These are phyloP conservation scores for Cymbopogon citratus DNA, from an alignment of 176 grass and related monocot genomes.

Conservation along the genomic window DNA sequence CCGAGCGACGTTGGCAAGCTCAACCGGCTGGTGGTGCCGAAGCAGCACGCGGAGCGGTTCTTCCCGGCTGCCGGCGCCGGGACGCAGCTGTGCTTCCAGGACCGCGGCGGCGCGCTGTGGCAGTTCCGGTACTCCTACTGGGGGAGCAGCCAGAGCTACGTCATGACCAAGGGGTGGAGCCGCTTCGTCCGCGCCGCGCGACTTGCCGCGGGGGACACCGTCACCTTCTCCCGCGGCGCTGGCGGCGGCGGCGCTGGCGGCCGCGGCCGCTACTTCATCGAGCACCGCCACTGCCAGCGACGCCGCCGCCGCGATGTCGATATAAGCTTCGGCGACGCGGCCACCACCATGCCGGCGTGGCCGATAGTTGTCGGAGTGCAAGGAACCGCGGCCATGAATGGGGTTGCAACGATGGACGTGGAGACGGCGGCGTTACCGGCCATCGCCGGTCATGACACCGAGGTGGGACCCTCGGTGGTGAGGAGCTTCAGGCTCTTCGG, in stretches of 20 bases:
- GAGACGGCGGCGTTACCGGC: neutral
- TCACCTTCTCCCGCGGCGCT: slow-evolving; percentile 47
- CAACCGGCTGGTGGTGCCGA: slow-evolving; percentile 79
- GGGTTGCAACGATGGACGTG: neutral
- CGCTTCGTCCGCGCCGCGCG: slow-evolving; percentile 56
- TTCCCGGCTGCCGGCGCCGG: slow-evolving; percentile 47
- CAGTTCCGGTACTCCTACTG: slow-evolving; percentile 76
- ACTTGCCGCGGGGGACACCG: slow-evolving; percentile 53
- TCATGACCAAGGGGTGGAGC: slow-evolving; percentile 85
- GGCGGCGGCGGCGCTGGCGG: neutral
- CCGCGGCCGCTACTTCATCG: slow-evolving; percentile 34
- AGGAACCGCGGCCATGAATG: neutral
- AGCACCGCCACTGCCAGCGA: slow-evolving; percentile 27
- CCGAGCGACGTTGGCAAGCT: slow-evolving; percentile 92
- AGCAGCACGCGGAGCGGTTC: slow-evolving; percentile 69
- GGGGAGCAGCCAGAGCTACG: slow-evolving; percentile 81
- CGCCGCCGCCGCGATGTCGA: neutral
- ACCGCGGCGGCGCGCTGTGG: slow-evolving; percentile 40
- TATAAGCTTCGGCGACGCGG: slow-evolving; percentile 12
- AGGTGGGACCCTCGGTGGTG: neutral
- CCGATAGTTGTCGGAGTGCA: neutral
- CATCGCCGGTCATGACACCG: neutral
- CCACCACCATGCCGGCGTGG: neutral
- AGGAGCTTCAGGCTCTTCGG: slow-evolving; percentile 69
- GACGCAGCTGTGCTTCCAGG: slow-evolving; percentile 51